phyloP scores from a whole-genome alignment of 352 stramenopile species.

The Pythium utonaiense region DNA sequence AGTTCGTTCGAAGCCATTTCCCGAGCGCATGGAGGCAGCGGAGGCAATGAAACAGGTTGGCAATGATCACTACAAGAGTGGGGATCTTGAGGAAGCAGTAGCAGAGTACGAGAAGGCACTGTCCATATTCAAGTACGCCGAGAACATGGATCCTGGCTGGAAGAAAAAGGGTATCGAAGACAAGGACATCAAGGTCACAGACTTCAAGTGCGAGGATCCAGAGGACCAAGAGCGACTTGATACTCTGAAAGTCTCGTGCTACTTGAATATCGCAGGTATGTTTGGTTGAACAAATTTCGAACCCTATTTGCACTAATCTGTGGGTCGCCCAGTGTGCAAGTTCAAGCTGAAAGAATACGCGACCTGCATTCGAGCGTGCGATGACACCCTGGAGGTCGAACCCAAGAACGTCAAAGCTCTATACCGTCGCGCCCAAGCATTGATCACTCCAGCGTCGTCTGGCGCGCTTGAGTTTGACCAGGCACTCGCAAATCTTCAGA shows the following conservation, averaged over 20 bases:
- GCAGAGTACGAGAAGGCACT: conserved; percentile 84
- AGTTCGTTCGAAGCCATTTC: conserved; percentile 40
- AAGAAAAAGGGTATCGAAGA: conserved; percentile 88
- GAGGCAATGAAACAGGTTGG: conserved; percentile 65
- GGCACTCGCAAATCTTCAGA: conserved; percentile 67
- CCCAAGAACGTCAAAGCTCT: conserved; percentile 67
- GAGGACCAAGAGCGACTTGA: conserved; percentile 45
- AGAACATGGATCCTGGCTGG: conserved; percentile 78
- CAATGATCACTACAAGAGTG: conserved; percentile 52
- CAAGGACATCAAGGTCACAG: conserved; percentile 54
- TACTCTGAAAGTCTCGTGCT: conserved; percentile 64
- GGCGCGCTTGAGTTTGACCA: conserved; percentile 75
- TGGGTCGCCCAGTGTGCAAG: conserved; percentile 49
- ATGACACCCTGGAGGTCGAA: conserved; percentile 66
- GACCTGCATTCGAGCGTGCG: conserved; percentile 58
- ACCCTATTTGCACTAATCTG: no score
- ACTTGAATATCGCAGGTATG: conserved; percentile 76
- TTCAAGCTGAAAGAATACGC: conserved; percentile 72
- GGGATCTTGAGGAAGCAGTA: conserved; percentile 61
- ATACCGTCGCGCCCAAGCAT: conserved; percentile 69
- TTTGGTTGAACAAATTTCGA: no score
- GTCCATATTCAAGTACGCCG: conserved; percentile 76
- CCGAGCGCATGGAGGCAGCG: conserved; percentile 49
- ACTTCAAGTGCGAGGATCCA: conserved; percentile 47
- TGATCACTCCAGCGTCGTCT: conserved; percentile 72